A percentile compares a stretch with the other conserved stretches of the same genome.
These are phyloP conservation scores for Penicillium sp. DNA, from an alignment of 2,329 filamentous ascomycete genomes.

Conservation along the genomic window DNA sequence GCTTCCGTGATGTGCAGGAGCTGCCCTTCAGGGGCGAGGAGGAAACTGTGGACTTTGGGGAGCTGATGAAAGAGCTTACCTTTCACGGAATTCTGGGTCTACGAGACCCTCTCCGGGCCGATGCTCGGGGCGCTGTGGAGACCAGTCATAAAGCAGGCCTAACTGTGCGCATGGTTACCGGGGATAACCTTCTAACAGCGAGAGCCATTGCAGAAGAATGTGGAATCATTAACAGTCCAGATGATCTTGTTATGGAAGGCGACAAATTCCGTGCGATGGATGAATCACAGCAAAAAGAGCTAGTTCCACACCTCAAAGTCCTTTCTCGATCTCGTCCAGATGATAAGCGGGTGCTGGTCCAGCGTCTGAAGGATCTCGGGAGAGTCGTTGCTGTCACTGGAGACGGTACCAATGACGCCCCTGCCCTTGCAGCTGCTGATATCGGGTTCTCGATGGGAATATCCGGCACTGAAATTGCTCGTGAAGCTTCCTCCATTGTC, in stretches of 20 bases:
- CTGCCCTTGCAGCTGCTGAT: conserved; percentile 58
- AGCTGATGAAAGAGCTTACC: conserved; percentile 63
- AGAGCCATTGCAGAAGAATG: conserved; percentile 66
- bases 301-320: conserved; percentile 55
- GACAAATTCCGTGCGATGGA: conserved; percentile 57
- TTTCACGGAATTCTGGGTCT: conserved; percentile 65
- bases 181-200: conserved; percentile 65
- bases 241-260: conserved; percentile 60
- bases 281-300: conserved; percentile 51
- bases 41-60: conserved; percentile 43
- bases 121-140: conserved; percentile 59
- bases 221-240: conserved; percentile 52
- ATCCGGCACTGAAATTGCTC: conserved; percentile 59
- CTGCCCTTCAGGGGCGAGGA: conserved; percentile 49
- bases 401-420: conserved; percentile 60
- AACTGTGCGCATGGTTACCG: conserved; percentile 64
- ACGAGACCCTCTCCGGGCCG: conserved; percentile 61
- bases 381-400: conserved; percentile 58
- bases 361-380: conserved; percentile 53
- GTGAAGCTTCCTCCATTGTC: conserved; percentile 60
- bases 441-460: conserved; percentile 63
- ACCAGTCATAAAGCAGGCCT: conserved; percentile 63
- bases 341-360: conserved; percentile 58
- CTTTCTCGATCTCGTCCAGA: conserved; percentile 59
- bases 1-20: conserved; percentile 66